These are phyloP conservation scores for Trichoderma aggressivum DNA, from an alignment of 2,329 filamentous ascomycete genomes.

Conservation along the genomic window DNA sequence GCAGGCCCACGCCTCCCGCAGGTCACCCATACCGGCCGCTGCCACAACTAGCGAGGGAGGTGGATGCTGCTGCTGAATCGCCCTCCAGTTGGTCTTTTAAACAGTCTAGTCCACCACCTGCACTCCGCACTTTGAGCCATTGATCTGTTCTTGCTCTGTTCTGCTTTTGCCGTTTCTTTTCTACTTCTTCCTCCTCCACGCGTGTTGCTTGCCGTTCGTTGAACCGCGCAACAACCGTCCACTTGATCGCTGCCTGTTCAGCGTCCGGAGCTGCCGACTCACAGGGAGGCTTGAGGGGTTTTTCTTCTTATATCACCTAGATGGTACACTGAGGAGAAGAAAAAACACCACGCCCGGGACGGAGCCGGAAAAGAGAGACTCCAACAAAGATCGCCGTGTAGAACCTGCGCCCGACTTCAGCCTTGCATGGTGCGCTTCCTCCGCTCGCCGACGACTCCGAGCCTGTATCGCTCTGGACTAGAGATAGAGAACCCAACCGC, in stretches of 20 bases:
- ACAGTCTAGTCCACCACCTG: constrained; percentile 14
- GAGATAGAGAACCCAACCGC: constrained; percentile 8
- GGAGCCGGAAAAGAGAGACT: background rate
- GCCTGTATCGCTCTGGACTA: background rate
- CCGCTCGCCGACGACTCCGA: constrained; percentile 10
- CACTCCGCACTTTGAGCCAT: constrained; percentile 18
- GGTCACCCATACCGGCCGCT: background rate
- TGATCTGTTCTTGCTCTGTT: background rate
- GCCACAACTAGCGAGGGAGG: background rate
- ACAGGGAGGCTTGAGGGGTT: background rate
- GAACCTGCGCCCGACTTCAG: constrained; percentile 7
- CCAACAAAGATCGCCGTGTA: background rate
- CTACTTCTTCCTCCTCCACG: background rate
- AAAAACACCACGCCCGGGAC: background rate
- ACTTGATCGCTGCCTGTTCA: background rate
- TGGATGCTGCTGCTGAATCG: too few relatives aligned
- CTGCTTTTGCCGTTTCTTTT: background rate
- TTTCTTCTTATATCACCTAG: background rate
- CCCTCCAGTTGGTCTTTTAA: too few relatives aligned
- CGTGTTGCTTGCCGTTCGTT: background rate
- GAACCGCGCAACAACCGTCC: constrained; percentile 6
- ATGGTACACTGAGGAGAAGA: background rate
- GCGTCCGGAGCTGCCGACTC: background rate
- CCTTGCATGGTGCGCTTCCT: constrained; percentile 7
- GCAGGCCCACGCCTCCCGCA: background rate